A percentile compares a stretch with the other conserved stretches of the same genome.
phyloP scores from a whole-genome alignment of 441 rosid species.

The Adansonia grandidieri region DNA sequence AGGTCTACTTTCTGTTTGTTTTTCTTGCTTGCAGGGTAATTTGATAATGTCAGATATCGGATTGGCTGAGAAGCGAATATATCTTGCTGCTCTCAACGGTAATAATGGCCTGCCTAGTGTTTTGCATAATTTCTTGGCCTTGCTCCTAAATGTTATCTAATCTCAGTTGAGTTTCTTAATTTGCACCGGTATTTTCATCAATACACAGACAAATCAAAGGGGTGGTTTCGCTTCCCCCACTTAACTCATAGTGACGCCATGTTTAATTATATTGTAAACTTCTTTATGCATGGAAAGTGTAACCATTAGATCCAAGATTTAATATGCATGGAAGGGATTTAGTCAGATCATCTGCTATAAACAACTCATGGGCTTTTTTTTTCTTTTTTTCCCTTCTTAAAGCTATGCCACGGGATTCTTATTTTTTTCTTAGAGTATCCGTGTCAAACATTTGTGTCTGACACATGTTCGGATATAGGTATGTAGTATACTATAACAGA shows the following conservation, averaged over 20 bases:
- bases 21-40: conserved; percentile 67
- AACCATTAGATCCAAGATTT: conserved; percentile 25
- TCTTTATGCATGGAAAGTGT: conserved; percentile 26
- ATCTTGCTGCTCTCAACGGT: conserved; percentile 98
- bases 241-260: conserved; percentile 7
- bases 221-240: conserved; percentile 23
- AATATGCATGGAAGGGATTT: conserved; percentile 11
- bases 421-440: too few relatives aligned
- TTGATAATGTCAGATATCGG: conserved; percentile 83
- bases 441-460: too few relatives aligned
- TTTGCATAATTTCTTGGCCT: conserved; percentile 80
- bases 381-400: too few relatives aligned
- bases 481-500: too few relatives aligned
- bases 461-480: too few relatives aligned
- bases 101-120: conserved; percentile 95
- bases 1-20: conserved; percentile 25
- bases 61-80: conserved; percentile 92
- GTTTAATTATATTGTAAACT: conserved; percentile 33
- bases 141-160: conserved; percentile 49
- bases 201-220: conserved; percentile 33
- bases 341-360: conserved; percentile 1
- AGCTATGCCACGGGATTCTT: too few relatives aligned
- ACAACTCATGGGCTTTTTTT: conserved; percentile 17
- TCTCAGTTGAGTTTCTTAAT: conserved; percentile 46
- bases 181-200: conserved; percentile 35